Evolutionary conservation across 352 stramenopile species (phyloP), one percentile per base, ranked within the genome.

Genomic region (Aphanomyces stellatus): DNA sequence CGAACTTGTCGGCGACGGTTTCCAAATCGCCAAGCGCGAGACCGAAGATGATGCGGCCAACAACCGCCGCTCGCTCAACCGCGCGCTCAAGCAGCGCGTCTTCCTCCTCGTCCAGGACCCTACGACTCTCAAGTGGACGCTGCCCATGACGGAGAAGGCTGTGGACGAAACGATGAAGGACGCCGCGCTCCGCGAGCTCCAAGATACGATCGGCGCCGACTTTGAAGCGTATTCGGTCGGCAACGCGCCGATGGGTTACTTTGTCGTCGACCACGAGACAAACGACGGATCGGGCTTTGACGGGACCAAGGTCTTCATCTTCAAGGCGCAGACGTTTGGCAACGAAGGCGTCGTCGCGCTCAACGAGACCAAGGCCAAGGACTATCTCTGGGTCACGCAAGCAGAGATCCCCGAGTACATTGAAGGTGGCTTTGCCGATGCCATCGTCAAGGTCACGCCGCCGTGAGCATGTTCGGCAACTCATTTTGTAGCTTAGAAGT

Each of bases 11-110:
- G 85, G 85, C 43, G 82, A 81, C 4, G 82, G 82, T 57, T 91
- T 93, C 71, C 74, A 88, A 15, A 61, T 93, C 31, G 85, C 85
- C 10, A 84, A 84, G 30, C 80, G 85, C 10, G 83, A 91, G 76
- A 93, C 85, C 19, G 81, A 87, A 72, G 85, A 88, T 53, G 61
- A 69, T 70, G 41, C 64, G 65, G 77, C 40, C 17, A 81, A 93
- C 78, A 90, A 93, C 77, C 85, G 83, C 78, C 89, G 91, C 75
- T 91, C 82, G 65, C 73, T 93, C 0, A 91, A 93, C 76, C 85
- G 85, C 25, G 82, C 85, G 59, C 73, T 93, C 11, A 91, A 91
- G 72, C 77, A 81, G 62, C 82, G 83, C 31, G 72, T 93, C 41
- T 91, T 93, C 53, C 49, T 93, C 68, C 70, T 93, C 53, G 79